These are phyloP conservation scores for Xerocomus cyaneibrunnescens DNA, from an alignment of 1,284 basidiomycete genomes.

Conservation along the genomic window DNA sequence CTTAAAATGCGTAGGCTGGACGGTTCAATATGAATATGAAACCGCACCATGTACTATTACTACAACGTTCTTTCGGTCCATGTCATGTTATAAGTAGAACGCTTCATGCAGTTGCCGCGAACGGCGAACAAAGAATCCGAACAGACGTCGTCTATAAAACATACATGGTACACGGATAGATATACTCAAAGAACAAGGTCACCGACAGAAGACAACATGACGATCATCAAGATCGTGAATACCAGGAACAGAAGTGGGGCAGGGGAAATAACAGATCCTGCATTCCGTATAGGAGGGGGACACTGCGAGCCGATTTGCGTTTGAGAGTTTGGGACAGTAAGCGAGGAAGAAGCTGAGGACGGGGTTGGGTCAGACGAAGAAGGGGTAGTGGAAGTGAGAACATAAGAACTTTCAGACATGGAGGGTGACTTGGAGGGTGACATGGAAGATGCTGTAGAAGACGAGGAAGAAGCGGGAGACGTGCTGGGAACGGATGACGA, in stretches of 20 bases:
- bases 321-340: conserved; percentile 11
- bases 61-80: conserved; percentile 5
- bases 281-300: conserved; percentile 14
- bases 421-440: not conserved
- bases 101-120: not conserved
- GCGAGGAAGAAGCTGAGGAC: conserved; percentile 3
- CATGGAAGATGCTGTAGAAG: not conserved
- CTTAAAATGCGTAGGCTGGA: not conserved
- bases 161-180: not conserved
- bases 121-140: not conserved
- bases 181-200: conserved; percentile 22
- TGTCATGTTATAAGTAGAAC: not conserved
- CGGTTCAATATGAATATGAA: not conserved
- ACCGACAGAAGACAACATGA: conserved; percentile 21
- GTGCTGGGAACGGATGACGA: not conserved
- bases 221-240: conserved; percentile 22
- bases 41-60: conserved; percentile 4
- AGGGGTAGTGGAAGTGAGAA: conserved; percentile 4
- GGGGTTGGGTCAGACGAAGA: conserved; percentile 1
- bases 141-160: not conserved
- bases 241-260: conserved; percentile 7
- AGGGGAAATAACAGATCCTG: not conserved
- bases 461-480: not conserved
- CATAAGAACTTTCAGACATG: conserved; percentile 4
- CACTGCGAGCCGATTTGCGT: conserved; percentile 29